Conservation (phyloP, 1,284 basidiomycete species). For the Marasmius sp. region DNA sequence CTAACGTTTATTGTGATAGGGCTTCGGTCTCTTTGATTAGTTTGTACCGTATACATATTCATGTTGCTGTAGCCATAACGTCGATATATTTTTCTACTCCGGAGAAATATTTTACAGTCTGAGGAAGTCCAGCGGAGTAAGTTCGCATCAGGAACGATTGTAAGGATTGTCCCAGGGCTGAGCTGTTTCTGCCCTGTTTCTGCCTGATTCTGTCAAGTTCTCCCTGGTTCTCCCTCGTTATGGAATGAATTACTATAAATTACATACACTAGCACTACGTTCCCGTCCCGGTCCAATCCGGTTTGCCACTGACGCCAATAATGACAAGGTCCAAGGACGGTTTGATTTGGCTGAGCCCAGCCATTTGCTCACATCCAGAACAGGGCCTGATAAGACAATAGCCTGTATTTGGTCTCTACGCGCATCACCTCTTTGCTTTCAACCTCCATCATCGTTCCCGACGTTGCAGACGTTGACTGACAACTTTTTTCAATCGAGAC, state of each 20-base stretch:
- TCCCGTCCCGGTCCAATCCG: not conserved
- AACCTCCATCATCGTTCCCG: not conserved
- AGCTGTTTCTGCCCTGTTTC: too few species aligned
- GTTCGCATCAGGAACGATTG: not conserved
- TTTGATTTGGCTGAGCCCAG: not conserved
- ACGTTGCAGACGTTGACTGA: not conserved
- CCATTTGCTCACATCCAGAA: not conserved
- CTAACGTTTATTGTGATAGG: slow-evolving; percentile 34
- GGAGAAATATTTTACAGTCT: not conserved
- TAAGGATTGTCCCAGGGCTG: too few species aligned
- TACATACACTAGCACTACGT: not conserved
- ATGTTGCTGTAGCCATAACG: not conserved
- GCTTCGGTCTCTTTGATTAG: slow-evolving; percentile 90
- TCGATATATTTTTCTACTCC: not conserved
- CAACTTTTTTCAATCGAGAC: not conserved
- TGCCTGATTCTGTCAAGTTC: not conserved
- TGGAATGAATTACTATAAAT: not conserved
- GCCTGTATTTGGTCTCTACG: too few species aligned
- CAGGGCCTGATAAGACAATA: too few species aligned
- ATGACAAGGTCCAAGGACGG: not conserved
- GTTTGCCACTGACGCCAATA: not conserved
- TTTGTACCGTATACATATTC: slow-evolving; percentile 4
- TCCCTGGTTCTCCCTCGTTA: not conserved
- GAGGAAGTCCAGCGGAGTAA: not conserved
- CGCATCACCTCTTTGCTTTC: not conserved